Percentiles rank a stretch among this genome's conserved stretches.
These are phyloP conservation scores for Cladosporium oxysporum DNA, from an alignment of 2,329 filamentous ascomycete genomes.

Conservation along the genomic window DNA sequence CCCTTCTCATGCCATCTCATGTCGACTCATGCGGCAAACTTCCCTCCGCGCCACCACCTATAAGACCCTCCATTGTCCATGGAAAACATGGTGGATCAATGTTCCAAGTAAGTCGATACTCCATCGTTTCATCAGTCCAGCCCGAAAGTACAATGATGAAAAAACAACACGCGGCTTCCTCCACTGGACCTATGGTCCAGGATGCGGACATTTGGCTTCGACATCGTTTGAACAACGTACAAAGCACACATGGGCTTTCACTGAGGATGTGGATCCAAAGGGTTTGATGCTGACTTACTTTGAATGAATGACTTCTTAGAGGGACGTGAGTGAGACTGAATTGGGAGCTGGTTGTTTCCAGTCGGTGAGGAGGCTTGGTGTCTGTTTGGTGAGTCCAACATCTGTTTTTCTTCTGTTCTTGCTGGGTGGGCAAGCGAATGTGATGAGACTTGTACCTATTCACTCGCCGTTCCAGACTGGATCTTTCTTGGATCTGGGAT, in stretches of 20 bases:
- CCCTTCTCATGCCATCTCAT: not conserved
- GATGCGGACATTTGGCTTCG: not conserved
- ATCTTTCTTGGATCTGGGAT: not conserved
- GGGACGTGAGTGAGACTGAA: not conserved
- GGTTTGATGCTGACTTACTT: not conserved
- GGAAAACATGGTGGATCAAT: not conserved
- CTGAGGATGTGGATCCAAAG: not conserved
- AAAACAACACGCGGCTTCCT: not conserved
- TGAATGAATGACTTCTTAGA: not conserved
- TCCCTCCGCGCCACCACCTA: not conserved
- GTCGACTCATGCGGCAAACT: not conserved
- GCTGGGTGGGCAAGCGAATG: not conserved
- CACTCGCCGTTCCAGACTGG: constrained; percentile 19
- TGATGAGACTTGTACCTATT: not conserved
- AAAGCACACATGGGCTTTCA: not conserved
- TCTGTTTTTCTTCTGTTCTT: not conserved
- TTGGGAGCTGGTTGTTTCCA: not conserved
- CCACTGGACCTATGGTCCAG: not conserved
- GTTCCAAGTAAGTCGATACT: not conserved
- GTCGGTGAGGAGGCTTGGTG: not conserved
- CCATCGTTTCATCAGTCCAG: not conserved
- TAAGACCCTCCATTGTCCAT: not conserved
- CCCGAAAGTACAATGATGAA: not conserved
- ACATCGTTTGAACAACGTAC: not conserved
- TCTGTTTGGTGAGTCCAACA: not conserved